A percentile compares a stretch with the other conserved stretches of the same genome.
phyloP scores from a whole-genome alignment of 2,329 filamentous ascomycete species.

The Fusarium graminum region DNA sequence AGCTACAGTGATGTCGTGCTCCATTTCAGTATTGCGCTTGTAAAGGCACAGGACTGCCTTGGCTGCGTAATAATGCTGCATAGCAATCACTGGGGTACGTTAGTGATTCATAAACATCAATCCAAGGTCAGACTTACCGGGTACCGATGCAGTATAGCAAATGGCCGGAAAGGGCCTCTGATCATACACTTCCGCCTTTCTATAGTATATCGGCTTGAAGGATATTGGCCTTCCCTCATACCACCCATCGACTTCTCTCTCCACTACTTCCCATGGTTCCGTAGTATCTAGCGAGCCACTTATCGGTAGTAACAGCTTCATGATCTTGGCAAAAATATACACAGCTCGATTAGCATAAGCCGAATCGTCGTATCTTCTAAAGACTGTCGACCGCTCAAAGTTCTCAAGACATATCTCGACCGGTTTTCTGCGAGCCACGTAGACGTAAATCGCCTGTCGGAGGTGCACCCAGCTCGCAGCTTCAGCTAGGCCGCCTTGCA shows the following conservation, averaged over 20 bases:
- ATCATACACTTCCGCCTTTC: accelerated
- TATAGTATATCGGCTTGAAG: conserved; percentile 5
- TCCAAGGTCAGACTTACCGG: not conserved
- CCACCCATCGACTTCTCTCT: conserved; percentile 2
- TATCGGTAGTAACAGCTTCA: not conserved
- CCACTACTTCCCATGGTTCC: not conserved
- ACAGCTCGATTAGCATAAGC: conserved; percentile 7
- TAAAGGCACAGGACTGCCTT: not conserved
- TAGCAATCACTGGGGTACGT: not conserved
- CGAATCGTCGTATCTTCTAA: conserved; percentile 4
- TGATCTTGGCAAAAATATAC: not conserved
- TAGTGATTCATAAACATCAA: accelerated
- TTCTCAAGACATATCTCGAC: conserved; percentile 10
- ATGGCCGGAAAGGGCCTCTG: not conserved
- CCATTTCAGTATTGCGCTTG: not conserved
- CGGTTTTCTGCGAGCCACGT: not conserved
- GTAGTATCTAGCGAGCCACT: accelerated
- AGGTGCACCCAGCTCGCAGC: conserved; percentile 19
- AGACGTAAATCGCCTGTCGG: conserved; percentile 1
- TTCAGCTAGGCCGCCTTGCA: conserved; percentile 4
- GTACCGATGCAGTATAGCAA: conserved; percentile 1
- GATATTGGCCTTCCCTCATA: not conserved
- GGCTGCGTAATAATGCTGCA: conserved; percentile 20
- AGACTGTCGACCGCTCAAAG: conserved; percentile 9
- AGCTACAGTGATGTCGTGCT: accelerated